These are phyloP conservation scores for Chlorella sp. DNA, from an alignment of 139 green algal genomes.

Conservation along the genomic window DNA sequence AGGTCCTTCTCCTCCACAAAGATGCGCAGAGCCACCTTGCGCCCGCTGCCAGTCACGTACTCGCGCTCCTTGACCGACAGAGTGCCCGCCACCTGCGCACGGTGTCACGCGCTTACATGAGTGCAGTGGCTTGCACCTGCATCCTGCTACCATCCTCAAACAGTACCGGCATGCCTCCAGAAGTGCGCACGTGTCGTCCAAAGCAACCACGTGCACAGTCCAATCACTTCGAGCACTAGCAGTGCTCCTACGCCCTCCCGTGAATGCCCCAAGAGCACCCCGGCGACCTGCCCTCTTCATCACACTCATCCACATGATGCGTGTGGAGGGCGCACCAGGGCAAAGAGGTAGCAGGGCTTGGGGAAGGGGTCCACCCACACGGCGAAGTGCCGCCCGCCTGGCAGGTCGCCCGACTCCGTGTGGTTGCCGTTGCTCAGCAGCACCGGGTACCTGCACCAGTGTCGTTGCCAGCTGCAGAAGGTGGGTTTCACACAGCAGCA, in stretches of 20 bases:
- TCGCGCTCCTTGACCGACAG: slow-evolving; percentile 74
- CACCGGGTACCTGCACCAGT: slow-evolving; percentile 78
- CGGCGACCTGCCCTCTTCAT: not conserved
- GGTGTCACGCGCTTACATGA: too few species aligned
- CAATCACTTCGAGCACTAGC: too few species aligned
- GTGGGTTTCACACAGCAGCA: too few species aligned
- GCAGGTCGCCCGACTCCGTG: slow-evolving; percentile 68
- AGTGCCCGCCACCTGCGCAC: slow-evolving; percentile 75
- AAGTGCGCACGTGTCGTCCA: too few species aligned
- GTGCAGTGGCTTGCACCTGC: too few species aligned
- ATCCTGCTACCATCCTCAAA: not conserved
- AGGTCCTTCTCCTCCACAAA: slow-evolving; percentile 66
- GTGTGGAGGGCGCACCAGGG: slow-evolving; percentile 44
- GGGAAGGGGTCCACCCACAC: slow-evolving; percentile 87
- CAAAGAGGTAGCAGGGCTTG: slow-evolving; percentile 99
- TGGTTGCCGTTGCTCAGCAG: slow-evolving; percentile 98
- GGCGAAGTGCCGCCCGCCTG: slow-evolving; percentile 60
- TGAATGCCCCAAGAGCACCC: not conserved
- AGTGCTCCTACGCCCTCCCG: not conserved
- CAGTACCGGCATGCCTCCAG: too few species aligned
- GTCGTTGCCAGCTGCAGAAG: too few species aligned
- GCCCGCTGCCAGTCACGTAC: slow-evolving; percentile 76
- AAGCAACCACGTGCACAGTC: too few species aligned
- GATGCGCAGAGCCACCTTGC: slow-evolving; percentile 83
- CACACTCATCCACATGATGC: not conserved